Percentiles rank a stretch among this genome's conserved stretches.
Conservation (phyloP, 1,139 yeast genomes). For the Pichia sp. region DNA sequence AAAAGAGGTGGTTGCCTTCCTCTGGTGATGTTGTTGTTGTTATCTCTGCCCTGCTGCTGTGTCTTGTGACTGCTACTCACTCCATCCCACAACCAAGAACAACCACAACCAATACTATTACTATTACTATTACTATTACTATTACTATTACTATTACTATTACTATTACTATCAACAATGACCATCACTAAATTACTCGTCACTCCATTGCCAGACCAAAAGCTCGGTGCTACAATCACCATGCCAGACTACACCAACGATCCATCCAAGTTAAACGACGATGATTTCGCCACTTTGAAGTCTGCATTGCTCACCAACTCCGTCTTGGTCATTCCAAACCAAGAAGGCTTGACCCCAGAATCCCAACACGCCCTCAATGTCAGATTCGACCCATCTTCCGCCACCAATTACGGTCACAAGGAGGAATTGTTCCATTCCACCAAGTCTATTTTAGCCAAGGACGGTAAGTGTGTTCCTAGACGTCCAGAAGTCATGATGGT, state of each 20-base stretch:
- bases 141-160: too few relatives aligned
- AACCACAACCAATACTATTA: too few relatives aligned
- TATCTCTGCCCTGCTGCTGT: too few relatives aligned
- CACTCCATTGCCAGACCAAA: slow-evolving; percentile 48
- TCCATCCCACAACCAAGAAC: too few relatives aligned
- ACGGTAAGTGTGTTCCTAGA: slow-evolving; percentile 72
- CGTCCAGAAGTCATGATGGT: slow-evolving; percentile 90
- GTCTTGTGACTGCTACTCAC: too few relatives aligned
- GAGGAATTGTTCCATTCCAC: slow-evolving; percentile 73
- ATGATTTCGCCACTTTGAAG: slow-evolving; percentile 59
- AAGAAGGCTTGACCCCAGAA: slow-evolving; percentile 61
- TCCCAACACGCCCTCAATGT: slow-evolving; percentile 75
- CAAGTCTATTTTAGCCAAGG: slow-evolving; percentile 73
- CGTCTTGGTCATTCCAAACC: slow-evolving; percentile 72
- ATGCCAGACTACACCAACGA: slow-evolving; percentile 70
- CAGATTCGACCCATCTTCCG: slow-evolving; percentile 73
- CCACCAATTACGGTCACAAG: slow-evolving; percentile 78
- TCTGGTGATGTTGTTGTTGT: too few relatives aligned
- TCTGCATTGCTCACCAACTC: slow-evolving; percentile 65
- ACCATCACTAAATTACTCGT: slow-evolving; percentile 27
- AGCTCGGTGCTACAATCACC: slow-evolving; percentile 65
- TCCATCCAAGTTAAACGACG: slow-evolving; percentile 67
- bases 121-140: too few relatives aligned
- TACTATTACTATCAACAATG: too few relatives aligned
- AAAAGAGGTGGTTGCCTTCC: too few relatives aligned